phyloP scores from a whole-genome alignment of 495 filamentous ascomycete genomes.

The Terfezia boudieri region DNA sequence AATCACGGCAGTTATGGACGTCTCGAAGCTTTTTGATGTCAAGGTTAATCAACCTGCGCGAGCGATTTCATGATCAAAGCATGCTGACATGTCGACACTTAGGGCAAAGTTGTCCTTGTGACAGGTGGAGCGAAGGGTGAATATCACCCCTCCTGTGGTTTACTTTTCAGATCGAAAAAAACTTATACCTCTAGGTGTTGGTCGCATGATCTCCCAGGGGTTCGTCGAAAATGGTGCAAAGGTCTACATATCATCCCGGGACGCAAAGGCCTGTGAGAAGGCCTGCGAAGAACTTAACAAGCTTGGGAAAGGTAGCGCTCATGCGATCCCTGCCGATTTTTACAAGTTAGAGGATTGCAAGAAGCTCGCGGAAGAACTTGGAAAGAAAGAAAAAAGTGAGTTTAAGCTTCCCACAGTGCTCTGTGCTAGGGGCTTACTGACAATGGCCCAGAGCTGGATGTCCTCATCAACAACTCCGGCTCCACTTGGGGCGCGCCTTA shows the following conservation, averaged over 20 bases:
- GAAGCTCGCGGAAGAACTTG: conserved; percentile 38
- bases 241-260: conserved; percentile 64
- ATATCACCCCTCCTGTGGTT: not conserved
- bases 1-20: not conserved
- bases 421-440: conserved; percentile 13
- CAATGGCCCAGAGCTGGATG: conserved; percentile 29
- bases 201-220: conserved; percentile 61
- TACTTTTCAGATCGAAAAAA: not conserved
- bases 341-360: conserved; percentile 52
- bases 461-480: conserved; percentile 65
- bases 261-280: conserved; percentile 35
- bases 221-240: conserved; percentile 60
- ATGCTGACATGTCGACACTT: not conserved
- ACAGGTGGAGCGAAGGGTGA: conserved; percentile 33
- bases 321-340: conserved; percentile 48
- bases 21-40: not conserved
- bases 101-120: conserved; percentile 23
- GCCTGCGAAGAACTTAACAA: conserved; percentile 39
- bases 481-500: conserved; percentile 47
- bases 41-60: not conserved
- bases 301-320: conserved; percentile 32
- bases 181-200: conserved; percentile 20
- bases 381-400: conserved; percentile 33
- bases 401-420: conserved; percentile 16
- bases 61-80: not conserved